Evolutionary conservation across 768 basidiomycete species (phyloP), one percentile per base, ranked within the genome.

Genomic region (Tricholoma terreum): DNA sequence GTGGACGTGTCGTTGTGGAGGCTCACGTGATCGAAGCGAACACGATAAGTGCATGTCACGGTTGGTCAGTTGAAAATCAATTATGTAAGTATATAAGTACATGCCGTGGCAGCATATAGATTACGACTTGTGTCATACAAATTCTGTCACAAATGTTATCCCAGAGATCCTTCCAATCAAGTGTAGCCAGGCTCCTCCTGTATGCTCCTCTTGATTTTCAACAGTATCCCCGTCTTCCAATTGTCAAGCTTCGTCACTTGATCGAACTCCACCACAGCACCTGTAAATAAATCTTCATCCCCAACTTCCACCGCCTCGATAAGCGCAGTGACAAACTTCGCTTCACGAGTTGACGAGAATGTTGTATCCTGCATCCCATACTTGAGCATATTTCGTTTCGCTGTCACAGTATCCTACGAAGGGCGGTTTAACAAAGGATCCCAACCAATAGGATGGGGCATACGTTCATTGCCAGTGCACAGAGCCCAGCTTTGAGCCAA

Each of bases 151-250:
- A n/a, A 34, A 19, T 30, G 19, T 19, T 9, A n/a, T 11, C 31
- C 52, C 48, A 57, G 40, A 56, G 57, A 43, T 17, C 24, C 19
- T 36, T 38, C 27, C 22, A 50, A 59, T 67, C 67, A 80, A 64
- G 74, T 73, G 55, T 80, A 69, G 11, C 64, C 67, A 15, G 63
- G 67, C 61, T 79, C 77, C 2, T 74, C 74, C n/a, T 88, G 80
- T 49, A 94, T 84, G 19, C 78, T 77, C 69, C 83, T 84, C 82
- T 98, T 98, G 72, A 98, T 87, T 76, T 89, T 91, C 66, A 98
- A 76, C 67, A 99, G 71, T 51, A 99, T 87, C 27, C 71, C 78
- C 46, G 95, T 98, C 82, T 98, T 98, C 94, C 94, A 97, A 71
- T 89, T 90, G 70, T 98, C 96, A 68, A 99, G 74, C 75, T 92